These are phyloP conservation scores for Kingdonia uniflora DNA, from an alignment of 164 flowering plant genomes.

Conservation along the genomic window DNA sequence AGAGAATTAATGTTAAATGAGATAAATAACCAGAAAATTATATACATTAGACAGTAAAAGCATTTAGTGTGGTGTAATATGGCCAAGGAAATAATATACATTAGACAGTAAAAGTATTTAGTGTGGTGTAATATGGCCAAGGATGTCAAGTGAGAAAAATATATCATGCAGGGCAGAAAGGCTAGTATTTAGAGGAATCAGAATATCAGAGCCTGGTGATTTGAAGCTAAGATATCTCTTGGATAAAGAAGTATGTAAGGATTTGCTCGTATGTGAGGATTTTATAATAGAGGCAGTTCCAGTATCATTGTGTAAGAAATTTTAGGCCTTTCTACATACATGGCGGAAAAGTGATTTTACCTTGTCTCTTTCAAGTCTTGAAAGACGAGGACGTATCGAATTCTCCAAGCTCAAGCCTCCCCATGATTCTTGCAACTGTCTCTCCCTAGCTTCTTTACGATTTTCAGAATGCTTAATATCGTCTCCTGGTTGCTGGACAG, in stretches of 20 bases:
- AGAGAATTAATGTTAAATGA: background rate
- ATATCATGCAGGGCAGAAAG: too few relatives aligned
- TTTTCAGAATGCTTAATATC: slow-evolving; percentile 20
- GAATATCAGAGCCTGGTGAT: too few relatives aligned
- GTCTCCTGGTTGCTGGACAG: slow-evolving; percentile 27
- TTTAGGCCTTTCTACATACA: too few relatives aligned
- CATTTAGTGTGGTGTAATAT: background rate
- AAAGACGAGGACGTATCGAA: slow-evolving; percentile 62
- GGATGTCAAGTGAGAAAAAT: background rate
- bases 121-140: background rate
- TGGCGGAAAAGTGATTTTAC: slow-evolving; percentile 25
- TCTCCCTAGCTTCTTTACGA: slow-evolving; percentile 59
- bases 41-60: background rate
- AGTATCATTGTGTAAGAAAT: too few relatives aligned
- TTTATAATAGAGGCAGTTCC: too few relatives aligned
- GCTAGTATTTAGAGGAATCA: too few relatives aligned
- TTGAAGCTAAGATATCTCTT: too few relatives aligned
- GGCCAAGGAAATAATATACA: background rate
- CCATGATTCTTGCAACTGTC: slow-evolving; percentile 79
- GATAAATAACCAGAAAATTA: background rate
- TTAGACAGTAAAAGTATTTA: background rate
- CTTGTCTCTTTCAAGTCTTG: slow-evolving; percentile 80
- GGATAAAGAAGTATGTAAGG: too few relatives aligned
- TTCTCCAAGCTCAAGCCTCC: slow-evolving; percentile 86
- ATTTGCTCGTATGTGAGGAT: too few relatives aligned